Evolutionary conservation across 2,329 filamentous ascomycete species (phyloP), one percentile per base, ranked within the genome.

Genomic region (Ceratocystis huliohia): DNA sequence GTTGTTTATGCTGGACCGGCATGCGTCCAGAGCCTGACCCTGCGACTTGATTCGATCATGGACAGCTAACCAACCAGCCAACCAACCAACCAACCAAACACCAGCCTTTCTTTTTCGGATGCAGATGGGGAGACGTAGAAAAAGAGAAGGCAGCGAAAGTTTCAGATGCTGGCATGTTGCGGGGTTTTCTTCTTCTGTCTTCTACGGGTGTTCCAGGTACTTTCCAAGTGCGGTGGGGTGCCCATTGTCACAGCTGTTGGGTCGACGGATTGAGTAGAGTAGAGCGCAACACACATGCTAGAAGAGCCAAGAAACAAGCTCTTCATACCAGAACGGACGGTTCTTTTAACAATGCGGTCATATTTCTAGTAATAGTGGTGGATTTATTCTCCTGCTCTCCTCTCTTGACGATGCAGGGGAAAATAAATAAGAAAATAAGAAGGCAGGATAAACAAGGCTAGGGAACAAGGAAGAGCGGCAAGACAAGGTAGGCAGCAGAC

Each of bases 161-260:
- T 50, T 50, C 48, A 50, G 48, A 50, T 50, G n/a, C 22, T 57
- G 53, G 28, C 28, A 15, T 57, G 53, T 57, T 57, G 53, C 53
- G 53, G 53, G 15, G 10, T 33, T 57, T 57, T 33, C 53, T 13
- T 30, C 22, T 30, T 57, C 4, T n/a, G n/a, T 57, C 25, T 57
- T 30, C 13, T 28, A 22, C 53, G 3, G 53, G n/a, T 33, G 10
- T 28, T 57, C 53, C 37, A 15, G 37, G 37, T 15, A 4, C 37
- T 5, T 41, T 13, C 37, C 15, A 13, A 41, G 37, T 41, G 37
- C 37, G 37, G 37, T 41, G 37, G 10, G 3, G 15, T 41, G 1
- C 37, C 37, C 37, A 41, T 41, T 41, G 37, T 41, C 10, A 15
- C 37, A 15, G 37, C 37, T 41, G 8, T 4, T 41, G 37, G 37